Evolutionary conservation across 257 asterid species (phyloP), one percentile per base, ranked within the genome.

Genomic region (Penstemon eatonii): DNA sequence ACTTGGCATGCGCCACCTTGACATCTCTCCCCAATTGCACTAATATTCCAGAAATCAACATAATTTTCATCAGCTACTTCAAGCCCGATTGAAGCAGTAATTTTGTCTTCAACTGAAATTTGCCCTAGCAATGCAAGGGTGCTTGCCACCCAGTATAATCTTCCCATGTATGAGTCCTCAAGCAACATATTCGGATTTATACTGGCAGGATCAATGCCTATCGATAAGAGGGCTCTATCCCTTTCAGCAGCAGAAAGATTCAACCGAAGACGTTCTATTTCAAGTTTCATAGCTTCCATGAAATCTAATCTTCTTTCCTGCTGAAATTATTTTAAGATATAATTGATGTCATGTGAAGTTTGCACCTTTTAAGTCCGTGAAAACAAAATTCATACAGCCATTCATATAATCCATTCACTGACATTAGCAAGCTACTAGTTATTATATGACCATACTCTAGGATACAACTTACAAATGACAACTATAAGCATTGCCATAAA

Each of bases 161-260:
- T 85, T 83, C 84, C 87, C 79, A 84, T 80, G 76, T 84, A 83
- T 74, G 89, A 90, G 74, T 90, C 86, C 68, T 85, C 90, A 19
- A 88, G 90, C 75, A 90, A 72, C 66, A 82, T 60, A 75, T 90
- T 88, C 25, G 97, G 97, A 73, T 91, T 91, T 79, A 93, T 88
- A 76, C 85, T 86, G 43, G 97, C 96, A 76, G 97, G 96, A 85
- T 90, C 99, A 73, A 93, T 86, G 59, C 97, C 96, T 47, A 93
- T 80, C 44, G 96, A 86, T 76, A 93, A 80, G 72, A 93, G 84
- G 40, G 96, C 87, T 80, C 97, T 87, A 78, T 93, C 96, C 87
- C 99, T 88, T 80, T 82, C 96, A 68, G 99, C 91, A 73, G 99
- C 97, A 67, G 97, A 89, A 72, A 90, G 91, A 83, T 89, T 89